These are phyloP conservation scores for Ganoderma lingzhi DNA, from an alignment of 1,284 basidiomycete species.

Conservation along the genomic window DNA sequence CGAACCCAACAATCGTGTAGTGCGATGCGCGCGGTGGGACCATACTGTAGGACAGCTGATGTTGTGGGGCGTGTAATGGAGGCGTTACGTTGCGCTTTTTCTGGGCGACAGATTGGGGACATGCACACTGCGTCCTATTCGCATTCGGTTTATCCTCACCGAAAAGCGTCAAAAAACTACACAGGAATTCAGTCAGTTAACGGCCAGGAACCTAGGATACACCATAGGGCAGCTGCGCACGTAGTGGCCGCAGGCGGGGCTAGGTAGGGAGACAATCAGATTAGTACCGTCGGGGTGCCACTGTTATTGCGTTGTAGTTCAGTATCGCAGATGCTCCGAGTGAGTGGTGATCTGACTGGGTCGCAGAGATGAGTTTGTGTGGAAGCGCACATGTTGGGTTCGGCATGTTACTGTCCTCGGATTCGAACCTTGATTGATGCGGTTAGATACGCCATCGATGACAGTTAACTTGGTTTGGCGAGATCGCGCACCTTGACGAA, in stretches of 20 bases:
- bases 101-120: background rate
- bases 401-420: background rate
- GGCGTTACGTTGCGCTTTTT: background rate
- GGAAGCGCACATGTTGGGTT: background rate
- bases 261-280: constrained; percentile 3
- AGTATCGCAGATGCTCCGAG: background rate
- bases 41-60: background rate
- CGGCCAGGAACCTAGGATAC: background rate
- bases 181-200: background rate
- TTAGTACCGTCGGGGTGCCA: constrained; percentile 8
- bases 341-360: background rate
- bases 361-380: background rate
- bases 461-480: background rate
- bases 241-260: background rate
- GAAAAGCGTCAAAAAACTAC: background rate
- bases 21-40: background rate
- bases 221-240: background rate
- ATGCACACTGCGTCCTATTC: background rate
- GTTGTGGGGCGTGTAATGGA: background rate
- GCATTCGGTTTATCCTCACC: background rate
- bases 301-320: background rate
- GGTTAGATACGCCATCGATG: constrained; percentile 5
- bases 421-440: background rate
- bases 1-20: background rate
- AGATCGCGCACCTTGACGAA: background rate